phyloP scores from a whole-genome alignment of 2,329 filamentous ascomycete species.

The Aspergillus pseudonomiae region DNA sequence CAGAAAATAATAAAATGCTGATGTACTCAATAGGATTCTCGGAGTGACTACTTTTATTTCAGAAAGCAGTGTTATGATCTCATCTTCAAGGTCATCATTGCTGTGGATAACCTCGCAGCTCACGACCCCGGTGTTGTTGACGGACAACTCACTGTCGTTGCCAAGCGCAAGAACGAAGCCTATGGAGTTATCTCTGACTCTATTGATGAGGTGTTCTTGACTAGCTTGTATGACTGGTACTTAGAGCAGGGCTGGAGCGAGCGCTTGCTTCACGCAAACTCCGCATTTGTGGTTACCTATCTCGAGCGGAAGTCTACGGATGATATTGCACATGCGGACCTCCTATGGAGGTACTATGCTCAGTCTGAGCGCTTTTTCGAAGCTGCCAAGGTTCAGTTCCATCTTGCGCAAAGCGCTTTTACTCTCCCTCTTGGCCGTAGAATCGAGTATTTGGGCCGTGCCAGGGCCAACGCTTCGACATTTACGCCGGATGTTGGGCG shows the following conservation, averaged over 20 bases:
- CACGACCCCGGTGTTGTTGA: constrained; percentile 74
- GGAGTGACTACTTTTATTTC: constrained; percentile 67
- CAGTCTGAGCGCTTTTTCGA: constrained; percentile 82
- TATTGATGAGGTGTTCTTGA: constrained; percentile 91
- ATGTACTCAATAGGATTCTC: constrained; percentile 59
- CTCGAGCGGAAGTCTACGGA: constrained; percentile 74
- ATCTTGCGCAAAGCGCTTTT: constrained; percentile 83
- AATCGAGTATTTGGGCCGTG: constrained; percentile 85
- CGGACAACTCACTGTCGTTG: constrained; percentile 73
- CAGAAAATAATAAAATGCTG: constrained; percentile 13
- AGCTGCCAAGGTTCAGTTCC: constrained; percentile 82
- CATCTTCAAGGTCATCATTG: constrained; percentile 78
- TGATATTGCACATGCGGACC: constrained; percentile 78
- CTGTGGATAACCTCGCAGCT: constrained; percentile 72
- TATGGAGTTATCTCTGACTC: constrained; percentile 88
- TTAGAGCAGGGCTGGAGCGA: constrained; percentile 82
- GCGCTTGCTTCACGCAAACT: constrained; percentile 80
- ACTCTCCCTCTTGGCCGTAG: constrained; percentile 77
- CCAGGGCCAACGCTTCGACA: constrained; percentile 89
- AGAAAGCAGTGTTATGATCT: constrained; percentile 82
- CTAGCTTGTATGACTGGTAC: constrained; percentile 98
- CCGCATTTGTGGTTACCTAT: constrained; percentile 83
- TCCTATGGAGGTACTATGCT: constrained; percentile 90
- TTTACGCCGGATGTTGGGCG: constrained; percentile 74
- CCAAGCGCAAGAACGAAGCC: constrained; percentile 81